Evolutionary conservation across 192 early-diverging fungal genomes (phyloP), one percentile per base, ranked within the genome.

Genomic region (Coemansia sp.): DNA sequence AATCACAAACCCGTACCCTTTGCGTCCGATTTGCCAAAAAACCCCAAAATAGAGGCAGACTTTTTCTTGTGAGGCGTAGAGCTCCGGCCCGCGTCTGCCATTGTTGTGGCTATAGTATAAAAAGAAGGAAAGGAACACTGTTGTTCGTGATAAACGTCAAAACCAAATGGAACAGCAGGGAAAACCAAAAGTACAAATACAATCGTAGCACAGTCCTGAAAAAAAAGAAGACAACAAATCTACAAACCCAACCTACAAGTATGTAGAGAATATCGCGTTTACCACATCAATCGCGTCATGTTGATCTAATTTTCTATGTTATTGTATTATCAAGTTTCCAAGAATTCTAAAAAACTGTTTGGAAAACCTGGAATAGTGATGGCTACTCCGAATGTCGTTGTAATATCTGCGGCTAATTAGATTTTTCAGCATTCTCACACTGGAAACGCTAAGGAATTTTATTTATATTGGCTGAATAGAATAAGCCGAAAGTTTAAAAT

Each of bases 1-100:
- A 27, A 46, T 21, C 19, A 2, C n/a, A 27, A 42, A 9, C 17
- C 27, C 31, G 23, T 33, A 62, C 21, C 52, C 33, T 66, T 70
- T 11, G 61, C 31, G 39, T 46, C 33, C 6, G 33, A 57, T 56
- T 65, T 67, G 5, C 74, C 74, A 54, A 76, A 76, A 20, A 76
- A 76, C 11, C 39, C 32, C 64, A 76, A 67, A 14, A 76, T 56
- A 14, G 74, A 76, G 7, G 74, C 59, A 31, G 74, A 36, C 57
- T 63, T 63, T 52, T 71, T 76, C 68, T 64, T 70, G 39, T 66
- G 54, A 14, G 1, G 39, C 17, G 39, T 6, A 17, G 39, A 17
- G 11, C 39, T 46, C 39, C 11, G 11, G 39, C 39, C 17, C 39
- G 11, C 39, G 14, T 46, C 14, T 46, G 39, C 39, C 39, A 46